These are phyloP conservation scores for Pneumocystis carinii DNA, from an alignment of 1,139 yeast genomes.

Conservation along the genomic window DNA sequence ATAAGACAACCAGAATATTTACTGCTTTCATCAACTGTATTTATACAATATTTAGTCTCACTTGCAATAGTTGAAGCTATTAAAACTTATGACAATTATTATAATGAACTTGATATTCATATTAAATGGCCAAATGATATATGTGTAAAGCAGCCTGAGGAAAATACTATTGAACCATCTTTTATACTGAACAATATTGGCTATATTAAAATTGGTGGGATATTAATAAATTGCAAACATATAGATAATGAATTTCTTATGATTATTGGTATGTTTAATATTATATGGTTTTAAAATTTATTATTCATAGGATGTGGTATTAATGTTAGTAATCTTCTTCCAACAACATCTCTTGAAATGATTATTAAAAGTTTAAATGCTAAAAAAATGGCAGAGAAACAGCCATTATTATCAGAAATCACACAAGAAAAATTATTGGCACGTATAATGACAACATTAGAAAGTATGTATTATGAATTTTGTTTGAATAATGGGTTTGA, in stretches of 20 bases:
- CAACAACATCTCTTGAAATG: slow-evolving; percentile 45
- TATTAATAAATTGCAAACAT: slow-evolving; percentile 59
- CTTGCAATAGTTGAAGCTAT: slow-evolving; percentile 74
- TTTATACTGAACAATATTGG: slow-evolving; percentile 31
- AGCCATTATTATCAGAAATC: slow-evolving; percentile 28
- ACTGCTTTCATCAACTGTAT: slow-evolving; percentile 35
- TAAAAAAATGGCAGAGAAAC: not conserved
- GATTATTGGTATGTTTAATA: slow-evolving; percentile 27
- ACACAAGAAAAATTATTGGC: slow-evolving; percentile 57
- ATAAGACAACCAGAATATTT: slow-evolving; percentile 33
- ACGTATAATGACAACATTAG: slow-evolving; percentile 48
- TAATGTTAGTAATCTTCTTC: slow-evolving; percentile 80
- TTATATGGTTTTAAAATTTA: not conserved
- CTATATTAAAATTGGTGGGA: slow-evolving; percentile 69
- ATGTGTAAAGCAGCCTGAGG: slow-evolving; percentile 56
- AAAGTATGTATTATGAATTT: slow-evolving; percentile 45
- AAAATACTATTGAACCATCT: slow-evolving; percentile 20
- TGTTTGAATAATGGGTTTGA: slow-evolving; percentile 42
- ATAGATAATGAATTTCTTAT: slow-evolving; percentile 39
- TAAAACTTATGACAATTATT: slow-evolving; percentile 33
- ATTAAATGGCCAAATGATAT: slow-evolving; percentile 97
- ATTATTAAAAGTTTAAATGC: slow-evolving; percentile 5
- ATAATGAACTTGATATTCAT: slow-evolving; percentile 58
- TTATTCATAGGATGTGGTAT: slow-evolving; percentile 54
- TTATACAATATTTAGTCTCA: slow-evolving; percentile 73